These are phyloP conservation scores for Mortierella alpina DNA, from an alignment of 192 early-diverging fungal species.

Conservation along the genomic window DNA sequence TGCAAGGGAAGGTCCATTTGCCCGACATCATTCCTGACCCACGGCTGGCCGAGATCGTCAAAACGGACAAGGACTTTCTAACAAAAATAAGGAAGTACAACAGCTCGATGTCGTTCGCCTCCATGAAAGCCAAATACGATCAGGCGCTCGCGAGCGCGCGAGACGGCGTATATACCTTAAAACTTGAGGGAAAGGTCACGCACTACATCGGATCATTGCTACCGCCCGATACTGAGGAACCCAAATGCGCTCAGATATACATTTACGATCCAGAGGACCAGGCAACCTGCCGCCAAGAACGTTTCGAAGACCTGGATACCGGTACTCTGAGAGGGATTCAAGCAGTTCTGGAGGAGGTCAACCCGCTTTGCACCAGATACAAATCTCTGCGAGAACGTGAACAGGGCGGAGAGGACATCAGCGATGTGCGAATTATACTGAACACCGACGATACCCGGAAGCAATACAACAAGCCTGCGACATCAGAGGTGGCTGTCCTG, in stretches of 20 bases:
- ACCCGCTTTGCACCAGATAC: not conserved
- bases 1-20: too few relatives aligned
- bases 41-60: too few relatives aligned
- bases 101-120: slow-evolving; percentile 22
- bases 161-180: slow-evolving; percentile 10
- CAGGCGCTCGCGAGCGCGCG: not conserved
- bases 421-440: not conserved
- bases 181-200: slow-evolving; percentile 10
- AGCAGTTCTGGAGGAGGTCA: not conserved
- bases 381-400: slow-evolving; percentile 3
- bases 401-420: not conserved
- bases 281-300: not conserved
- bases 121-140: slow-evolving; percentile 16
- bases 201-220: slow-evolving; percentile 13
- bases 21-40: too few relatives aligned
- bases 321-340: too few relatives aligned
- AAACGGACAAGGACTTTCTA: not conserved
- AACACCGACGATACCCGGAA: not conserved
- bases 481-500: slow-evolving; percentile 14
- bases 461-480: slow-evolving; percentile 5
- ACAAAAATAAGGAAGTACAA: slow-evolving; percentile 29
- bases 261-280: slow-evolving; percentile 9
- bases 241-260: slow-evolving; percentile 26
- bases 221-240: not conserved
- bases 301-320: not conserved